These are phyloP conservation scores for Sporothrix euskadiensis DNA, from an alignment of 2,329 filamentous ascomycete species.

Conservation along the genomic window DNA sequence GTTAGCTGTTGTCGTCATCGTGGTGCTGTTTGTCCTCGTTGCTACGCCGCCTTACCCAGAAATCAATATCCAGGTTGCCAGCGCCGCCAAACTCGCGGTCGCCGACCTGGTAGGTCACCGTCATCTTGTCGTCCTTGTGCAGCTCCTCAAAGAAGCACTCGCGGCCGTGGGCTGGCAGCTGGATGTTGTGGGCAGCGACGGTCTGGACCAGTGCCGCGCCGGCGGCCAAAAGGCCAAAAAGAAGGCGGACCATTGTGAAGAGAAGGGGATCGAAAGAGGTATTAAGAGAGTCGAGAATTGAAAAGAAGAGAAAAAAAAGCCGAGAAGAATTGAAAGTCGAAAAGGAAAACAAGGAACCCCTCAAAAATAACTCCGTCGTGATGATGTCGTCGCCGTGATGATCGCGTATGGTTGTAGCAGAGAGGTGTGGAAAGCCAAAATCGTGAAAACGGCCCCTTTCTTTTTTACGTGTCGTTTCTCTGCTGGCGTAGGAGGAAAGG, in stretches of 20 bases:
- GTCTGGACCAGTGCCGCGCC: constrained; percentile 60
- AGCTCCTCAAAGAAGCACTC: constrained; percentile 97
- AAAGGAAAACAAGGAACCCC: not conserved
- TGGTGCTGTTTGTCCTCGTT: not conserved
- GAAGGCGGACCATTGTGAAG: constrained; percentile 31
- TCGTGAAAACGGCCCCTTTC: constrained; percentile 25
- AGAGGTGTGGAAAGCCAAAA: not conserved
- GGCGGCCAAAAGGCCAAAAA: constrained; percentile 44
- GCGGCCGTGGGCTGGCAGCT: constrained; percentile 85
- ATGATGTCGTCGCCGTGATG: constrained; percentile 14
- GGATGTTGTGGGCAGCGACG: constrained; percentile 88
- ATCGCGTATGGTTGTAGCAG: constrained; percentile 20
- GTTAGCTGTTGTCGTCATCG: not conserved
- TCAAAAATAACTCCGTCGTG: not conserved
- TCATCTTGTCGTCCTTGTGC: constrained; percentile 96
- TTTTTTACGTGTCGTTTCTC: constrained; percentile 19
- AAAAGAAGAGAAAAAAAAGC: not conserved
- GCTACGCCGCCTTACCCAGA: constrained; percentile 70
- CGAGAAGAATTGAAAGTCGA: not conserved
- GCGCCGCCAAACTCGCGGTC: constrained; percentile 94
- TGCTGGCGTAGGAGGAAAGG: not conserved
- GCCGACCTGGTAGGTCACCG: constrained; percentile 96
- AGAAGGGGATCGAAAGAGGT: not conserved
- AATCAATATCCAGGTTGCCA: constrained; percentile 94
- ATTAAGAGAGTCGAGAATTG: constrained; percentile 7